Conservation (phyloP, 2,329 filamentous ascomycete species). For the Microdochium trichocladiopsis region DNA sequence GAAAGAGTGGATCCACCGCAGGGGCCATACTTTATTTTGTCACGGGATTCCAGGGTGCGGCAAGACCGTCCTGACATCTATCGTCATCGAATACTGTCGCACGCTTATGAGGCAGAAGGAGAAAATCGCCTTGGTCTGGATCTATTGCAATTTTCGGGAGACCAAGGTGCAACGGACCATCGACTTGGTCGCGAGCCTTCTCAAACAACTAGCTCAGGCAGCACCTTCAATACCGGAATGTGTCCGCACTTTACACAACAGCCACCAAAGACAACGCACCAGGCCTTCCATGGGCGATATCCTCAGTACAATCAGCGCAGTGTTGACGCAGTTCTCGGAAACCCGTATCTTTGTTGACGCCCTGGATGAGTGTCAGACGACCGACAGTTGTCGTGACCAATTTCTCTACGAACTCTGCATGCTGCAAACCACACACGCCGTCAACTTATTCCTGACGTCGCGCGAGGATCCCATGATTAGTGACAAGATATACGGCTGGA, state of each 20-base stretch:
- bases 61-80: slow-evolving; percentile 10
- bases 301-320: background rate
- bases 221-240: background rate
- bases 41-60: slow-evolving; percentile 13
- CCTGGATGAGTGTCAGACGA: background rate
- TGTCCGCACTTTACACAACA: background rate
- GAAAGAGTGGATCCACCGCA: slow-evolving; percentile 8
- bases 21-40: slow-evolving; percentile 7
- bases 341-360: background rate
- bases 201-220: background rate
- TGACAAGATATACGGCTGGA: background rate
- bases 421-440: background rate
- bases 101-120: background rate
- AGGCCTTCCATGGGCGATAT: background rate
- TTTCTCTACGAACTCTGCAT: background rate
- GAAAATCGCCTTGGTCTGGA: background rate
- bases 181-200: background rate
- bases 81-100: slow-evolving; percentile 2
- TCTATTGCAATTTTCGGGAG: background rate
- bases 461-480: background rate
- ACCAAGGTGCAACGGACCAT: background rate
- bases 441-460: background rate
- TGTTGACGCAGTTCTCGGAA: background rate
- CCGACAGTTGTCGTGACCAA: background rate
- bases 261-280: background rate